A percentile compares a stretch with the other conserved stretches of the same genome.
Evolutionary conservation across 352 stramenopile species (phyloP).

Genomic region (Phytophthora syringae): DNA sequence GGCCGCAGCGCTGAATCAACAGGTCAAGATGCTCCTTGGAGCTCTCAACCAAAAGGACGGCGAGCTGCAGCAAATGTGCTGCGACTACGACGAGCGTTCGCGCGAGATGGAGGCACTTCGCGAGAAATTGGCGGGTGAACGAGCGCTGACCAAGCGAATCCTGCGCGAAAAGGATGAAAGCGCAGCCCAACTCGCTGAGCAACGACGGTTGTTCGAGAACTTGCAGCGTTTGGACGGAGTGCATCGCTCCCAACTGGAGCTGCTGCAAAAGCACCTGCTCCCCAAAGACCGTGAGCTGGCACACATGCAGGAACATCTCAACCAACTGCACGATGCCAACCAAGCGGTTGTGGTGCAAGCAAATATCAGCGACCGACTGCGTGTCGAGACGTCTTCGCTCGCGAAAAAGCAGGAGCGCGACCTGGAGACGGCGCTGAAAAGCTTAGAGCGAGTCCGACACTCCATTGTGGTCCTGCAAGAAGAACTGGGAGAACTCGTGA

Average conservation of each 20-base stretch:
- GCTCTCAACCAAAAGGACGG: slow-evolving; percentile 69
- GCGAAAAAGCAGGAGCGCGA: slow-evolving; percentile 59
- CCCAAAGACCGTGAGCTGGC: slow-evolving; percentile 71
- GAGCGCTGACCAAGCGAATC: slow-evolving; percentile 29
- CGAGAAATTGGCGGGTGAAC: slow-evolving; percentile 48
- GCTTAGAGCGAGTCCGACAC: slow-evolving; percentile 55
- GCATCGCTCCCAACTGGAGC: slow-evolving; percentile 74
- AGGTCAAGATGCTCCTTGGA: slow-evolving; percentile 75
- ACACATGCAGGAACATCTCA: slow-evolving; percentile 70
- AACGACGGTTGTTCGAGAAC: slow-evolving; percentile 54
- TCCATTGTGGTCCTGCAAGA: slow-evolving; percentile 70
- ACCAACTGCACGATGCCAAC: slow-evolving; percentile 64
- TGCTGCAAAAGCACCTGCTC: slow-evolving; percentile 72
- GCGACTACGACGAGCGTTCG: slow-evolving; percentile 32
- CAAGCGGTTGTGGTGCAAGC: slow-evolving; percentile 75
- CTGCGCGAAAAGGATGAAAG: slow-evolving; percentile 55
- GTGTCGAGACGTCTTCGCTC: slow-evolving; percentile 47
- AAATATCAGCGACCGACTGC: slow-evolving; percentile 69
- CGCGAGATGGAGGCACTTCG: slow-evolving; percentile 43
- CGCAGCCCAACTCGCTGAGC: slow-evolving; percentile 34
- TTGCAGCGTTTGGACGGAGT: slow-evolving; percentile 73
- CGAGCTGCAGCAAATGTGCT: slow-evolving; percentile 44
- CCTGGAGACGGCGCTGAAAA: slow-evolving; percentile 32
- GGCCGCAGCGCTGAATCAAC: slow-evolving; percentile 60
- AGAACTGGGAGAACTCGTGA: slow-evolving; percentile 69